A percentile compares a stretch with the other conserved stretches of the same genome.
Conservation (phyloP, 805 yeast genomes). For the Yamadazyma paraphyllophila region DNA sequence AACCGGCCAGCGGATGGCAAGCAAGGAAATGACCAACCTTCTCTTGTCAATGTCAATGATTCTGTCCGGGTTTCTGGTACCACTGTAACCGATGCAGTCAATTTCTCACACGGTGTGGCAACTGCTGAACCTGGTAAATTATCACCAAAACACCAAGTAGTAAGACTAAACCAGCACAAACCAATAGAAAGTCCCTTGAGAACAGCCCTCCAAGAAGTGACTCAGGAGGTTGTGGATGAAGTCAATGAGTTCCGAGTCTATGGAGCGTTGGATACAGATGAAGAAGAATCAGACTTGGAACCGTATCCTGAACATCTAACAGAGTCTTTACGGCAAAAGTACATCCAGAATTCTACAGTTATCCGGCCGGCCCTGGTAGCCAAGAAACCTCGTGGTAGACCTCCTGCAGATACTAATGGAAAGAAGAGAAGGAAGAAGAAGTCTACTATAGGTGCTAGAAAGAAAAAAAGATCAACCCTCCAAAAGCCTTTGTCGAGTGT, state of each 20-base stretch:
- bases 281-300: background rate
- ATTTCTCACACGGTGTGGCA: too few relatives aligned
- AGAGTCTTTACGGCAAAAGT: background rate
- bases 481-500: background rate
- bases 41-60: too few relatives aligned
- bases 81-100: too few relatives aligned
- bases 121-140: too few relatives aligned
- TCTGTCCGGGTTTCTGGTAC: too few relatives aligned
- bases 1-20: too few relatives aligned
- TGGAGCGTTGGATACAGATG: background rate
- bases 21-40: too few relatives aligned
- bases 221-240: background rate
- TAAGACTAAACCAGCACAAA: background rate
- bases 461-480: background rate
- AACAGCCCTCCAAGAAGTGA: slow-evolving; percentile 1
- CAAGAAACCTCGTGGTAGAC: background rate
- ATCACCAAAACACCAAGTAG: too few relatives aligned
- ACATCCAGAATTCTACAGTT: background rate
- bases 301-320: background rate
- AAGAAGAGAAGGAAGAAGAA: background rate
- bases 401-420: background rate
- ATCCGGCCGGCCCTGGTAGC: background rate
- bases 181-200: background rate
- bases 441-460: background rate
- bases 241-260: background rate